Conservation (phyloP, 2,329 filamentous ascomycete species). For the Pseudogymnoascus sp. region DNA sequence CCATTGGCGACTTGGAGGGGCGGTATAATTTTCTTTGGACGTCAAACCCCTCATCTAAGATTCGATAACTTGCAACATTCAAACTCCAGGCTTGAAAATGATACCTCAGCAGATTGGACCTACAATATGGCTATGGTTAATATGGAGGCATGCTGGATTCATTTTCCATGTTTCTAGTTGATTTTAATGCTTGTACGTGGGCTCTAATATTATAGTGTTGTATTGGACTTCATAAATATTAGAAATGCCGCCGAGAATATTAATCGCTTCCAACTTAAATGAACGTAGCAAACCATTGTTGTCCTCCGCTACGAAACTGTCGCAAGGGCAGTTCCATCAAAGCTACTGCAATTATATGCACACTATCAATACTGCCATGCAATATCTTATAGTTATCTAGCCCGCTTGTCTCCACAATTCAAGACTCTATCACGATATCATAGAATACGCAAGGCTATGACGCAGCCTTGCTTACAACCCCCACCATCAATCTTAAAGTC, state of each 20-base stretch:
- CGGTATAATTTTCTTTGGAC: background rate
- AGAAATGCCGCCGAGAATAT: background rate
- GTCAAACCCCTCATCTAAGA: background rate
- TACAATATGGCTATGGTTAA: background rate
- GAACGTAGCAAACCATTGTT: background rate
- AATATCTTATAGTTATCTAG: background rate
- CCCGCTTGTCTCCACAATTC: conserved; percentile 5
- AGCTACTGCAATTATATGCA: background rate
- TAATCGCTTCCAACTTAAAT: background rate
- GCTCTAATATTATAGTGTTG: background rate
- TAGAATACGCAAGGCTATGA: conserved; percentile 2
- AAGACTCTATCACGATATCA: conserved; percentile 3
- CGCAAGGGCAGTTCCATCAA: background rate
- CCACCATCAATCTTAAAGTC: background rate
- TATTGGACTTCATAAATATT: background rate
- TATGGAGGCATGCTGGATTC: background rate
- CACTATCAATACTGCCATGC: background rate
- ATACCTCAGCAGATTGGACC: background rate
- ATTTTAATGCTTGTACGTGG: background rate
- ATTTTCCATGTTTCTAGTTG: background rate
- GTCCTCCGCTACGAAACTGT: too few relatives aligned
- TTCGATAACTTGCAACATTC: background rate
- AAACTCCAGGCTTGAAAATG: background rate
- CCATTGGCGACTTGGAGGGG: background rate
- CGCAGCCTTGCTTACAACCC: conserved; percentile 9